Conservation (phyloP, 495 filamentous ascomycete genomes). For the Aspergillus asperescens region DNA sequence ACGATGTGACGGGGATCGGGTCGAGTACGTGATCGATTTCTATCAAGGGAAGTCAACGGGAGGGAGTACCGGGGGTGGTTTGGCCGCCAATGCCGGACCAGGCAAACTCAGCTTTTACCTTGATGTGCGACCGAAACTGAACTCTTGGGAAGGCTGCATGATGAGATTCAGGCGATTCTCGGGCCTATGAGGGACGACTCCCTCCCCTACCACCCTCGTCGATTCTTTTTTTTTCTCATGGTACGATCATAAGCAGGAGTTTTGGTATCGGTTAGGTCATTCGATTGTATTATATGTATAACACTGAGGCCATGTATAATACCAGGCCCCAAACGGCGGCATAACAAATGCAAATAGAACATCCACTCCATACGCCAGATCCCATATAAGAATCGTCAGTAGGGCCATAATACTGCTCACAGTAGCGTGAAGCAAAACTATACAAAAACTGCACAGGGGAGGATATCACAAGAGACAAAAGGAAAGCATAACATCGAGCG, state of each 20-base stretch:
- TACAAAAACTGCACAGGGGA: constrained; percentile 16
- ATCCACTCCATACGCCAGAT: constrained; percentile 19
- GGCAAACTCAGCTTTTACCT: constrained; percentile 83
- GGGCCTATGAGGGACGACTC: constrained; percentile 42
- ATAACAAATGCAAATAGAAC: constrained; percentile 18
- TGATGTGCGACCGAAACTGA: constrained; percentile 92
- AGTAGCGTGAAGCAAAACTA: constrained; percentile 8
- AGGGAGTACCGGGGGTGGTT: constrained; percentile 21
- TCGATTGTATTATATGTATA: constrained; percentile 38
- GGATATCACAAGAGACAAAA: constrained; percentile 23
- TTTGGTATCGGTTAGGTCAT: constrained; percentile 22
- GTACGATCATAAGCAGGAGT: constrained; percentile 29
- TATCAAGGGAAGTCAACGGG: constrained; percentile 65
- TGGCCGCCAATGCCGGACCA: constrained; percentile 44
- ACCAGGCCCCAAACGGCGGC: constrained; percentile 15
- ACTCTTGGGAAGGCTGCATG: constrained; percentile 81
- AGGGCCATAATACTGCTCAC: constrained; percentile 1
- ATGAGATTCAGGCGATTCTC: constrained; percentile 65
- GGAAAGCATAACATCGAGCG: constrained; percentile 14
- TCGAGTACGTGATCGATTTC: constrained; percentile 98
- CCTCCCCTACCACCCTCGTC: no score
- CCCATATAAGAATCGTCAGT: constrained; percentile 7
- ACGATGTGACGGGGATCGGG: constrained; percentile 69
- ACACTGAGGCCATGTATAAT: constrained; percentile 38
- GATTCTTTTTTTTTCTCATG: constrained; percentile 9